Conservation (phyloP, 164 flowering plant genomes). For the Nymphaea thermarum region DNA sequence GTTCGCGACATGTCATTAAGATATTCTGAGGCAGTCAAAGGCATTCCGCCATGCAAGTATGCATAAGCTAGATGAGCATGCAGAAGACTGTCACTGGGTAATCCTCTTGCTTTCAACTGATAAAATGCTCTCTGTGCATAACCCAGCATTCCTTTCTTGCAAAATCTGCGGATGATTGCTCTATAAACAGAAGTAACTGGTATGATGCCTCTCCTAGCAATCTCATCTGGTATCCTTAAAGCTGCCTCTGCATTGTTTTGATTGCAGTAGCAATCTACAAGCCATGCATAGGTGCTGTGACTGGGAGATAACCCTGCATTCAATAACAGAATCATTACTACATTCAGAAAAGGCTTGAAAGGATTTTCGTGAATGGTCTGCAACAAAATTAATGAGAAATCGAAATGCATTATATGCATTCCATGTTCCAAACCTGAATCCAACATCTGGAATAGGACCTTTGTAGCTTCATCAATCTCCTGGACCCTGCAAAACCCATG, state of each 20-base stretch:
- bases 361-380: no score
- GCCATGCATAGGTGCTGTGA: slow-evolving; percentile 67
- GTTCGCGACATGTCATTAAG: slow-evolving; percentile 58
- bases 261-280: slow-evolving; percentile 66
- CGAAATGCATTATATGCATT: neutral
- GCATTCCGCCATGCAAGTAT: slow-evolving; percentile 44
- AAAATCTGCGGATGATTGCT: slow-evolving; percentile 65
- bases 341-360: neutral
- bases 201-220: slow-evolving; percentile 31
- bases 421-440: slow-evolving; percentile 24
- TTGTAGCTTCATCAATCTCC: slow-evolving; percentile 59
- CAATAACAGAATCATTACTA: neutral
- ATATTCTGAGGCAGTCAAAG: slow-evolving; percentile 26
- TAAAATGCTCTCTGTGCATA: slow-evolving; percentile 43
- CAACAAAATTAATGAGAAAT: no score
- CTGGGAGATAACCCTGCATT: slow-evolving; percentile 58
- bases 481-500: slow-evolving; percentile 72
- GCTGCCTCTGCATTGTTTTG: slow-evolving; percentile 36
- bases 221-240: slow-evolving; percentile 39
- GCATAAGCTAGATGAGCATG: slow-evolving; percentile 57
- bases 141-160: slow-evolving; percentile 47
- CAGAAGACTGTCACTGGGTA: slow-evolving; percentile 57
- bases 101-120: slow-evolving; percentile 44
- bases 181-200: slow-evolving; percentile 57
- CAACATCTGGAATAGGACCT: slow-evolving; percentile 55